These are phyloP conservation scores for Dioscorea cayenensis DNA, from an alignment of 116 monocot species.

Conservation along the genomic window DNA sequence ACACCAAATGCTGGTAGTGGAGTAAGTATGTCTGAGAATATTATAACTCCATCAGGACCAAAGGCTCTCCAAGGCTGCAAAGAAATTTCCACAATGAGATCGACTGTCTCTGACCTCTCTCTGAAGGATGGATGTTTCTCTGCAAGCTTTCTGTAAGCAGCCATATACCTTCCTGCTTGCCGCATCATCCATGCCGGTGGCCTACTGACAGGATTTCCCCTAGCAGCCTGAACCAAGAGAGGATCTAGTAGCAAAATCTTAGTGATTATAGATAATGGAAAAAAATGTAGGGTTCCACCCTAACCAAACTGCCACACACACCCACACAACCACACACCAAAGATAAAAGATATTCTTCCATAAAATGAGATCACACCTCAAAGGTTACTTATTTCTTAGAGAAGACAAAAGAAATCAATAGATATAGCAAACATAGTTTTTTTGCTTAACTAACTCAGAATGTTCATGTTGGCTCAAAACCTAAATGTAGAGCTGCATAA, in stretches of 20 bases:
- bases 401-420: background rate
- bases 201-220: slow-evolving; percentile 44
- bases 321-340: too few species aligned
- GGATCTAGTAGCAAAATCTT: slow-evolving; percentile 45
- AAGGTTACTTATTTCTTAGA: background rate
- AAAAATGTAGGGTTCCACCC: background rate
- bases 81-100: slow-evolving; percentile 94
- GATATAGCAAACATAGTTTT: background rate
- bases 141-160: slow-evolving; percentile 72
- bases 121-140: slow-evolving; percentile 83
- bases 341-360: too few species aligned
- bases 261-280: background rate
- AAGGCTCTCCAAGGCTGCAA: slow-evolving; percentile 95
- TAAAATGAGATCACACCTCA: background rate
- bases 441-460: background rate
- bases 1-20: slow-evolving; percentile 92
- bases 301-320: background rate
- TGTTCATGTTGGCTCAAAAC: background rate
- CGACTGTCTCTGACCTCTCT: slow-evolving; percentile 81
- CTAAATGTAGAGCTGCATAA: too few species aligned
- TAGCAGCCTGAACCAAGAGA: slow-evolving; percentile 75
- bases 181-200: slow-evolving; percentile 99
- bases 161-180: slow-evolving; percentile 98
- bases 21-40: slow-evolving; percentile 96
- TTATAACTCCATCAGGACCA: slow-evolving; percentile 85